Evolutionary conservation across 2,329 filamentous ascomycete species (phyloP), one percentile per base, ranked within the genome.

Genomic region (Clarireedia sp.): DNA sequence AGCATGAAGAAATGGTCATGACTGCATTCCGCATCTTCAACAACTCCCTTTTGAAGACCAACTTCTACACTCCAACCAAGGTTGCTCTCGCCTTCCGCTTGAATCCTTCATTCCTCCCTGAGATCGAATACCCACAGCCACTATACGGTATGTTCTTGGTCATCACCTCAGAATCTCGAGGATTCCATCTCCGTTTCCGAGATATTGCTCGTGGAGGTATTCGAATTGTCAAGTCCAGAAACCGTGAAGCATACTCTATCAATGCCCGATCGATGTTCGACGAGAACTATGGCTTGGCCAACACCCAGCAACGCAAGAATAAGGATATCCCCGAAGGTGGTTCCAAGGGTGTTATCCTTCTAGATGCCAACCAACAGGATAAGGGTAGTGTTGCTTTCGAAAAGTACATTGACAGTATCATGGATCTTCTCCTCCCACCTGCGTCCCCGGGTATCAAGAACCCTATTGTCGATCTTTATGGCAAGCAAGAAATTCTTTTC

Each of bases 241-340:
- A 91, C 74, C 89, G 90, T 71, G 94, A 99, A 72, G 89, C 91
- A 2, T 99, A 96, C 70, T 82, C 86, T 59, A 97, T 97, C 78
- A 99, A 99, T 69, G 91, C 91, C 38, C 87, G 94, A 57, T 96
- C 90, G 56, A 80, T 99, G 60, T 99, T 99, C 66, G 94, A 99
- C 65, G 94, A 99, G 76, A 99, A 99, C 74, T 99, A 99, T 74
- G 95, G 94, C 61, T 81, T 99, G 59, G 92, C 94, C 62, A 97
- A 95, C 73, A 99, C 94, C 0, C 94, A 99, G 74, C 94, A 99
- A 75, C 89, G 94, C 69, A 99, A 99, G 82, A 99, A 99, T 80
- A 99, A 99, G 78, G 94, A 99, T 67, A 99, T 99, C 51, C 94
- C 94, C 2, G 94, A 99, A 75, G 94, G 94, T 61, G 94, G 94